Evolutionary conservation across 345 rosid species (phyloP).

Genomic region (Hibiscus syriacus): DNA sequence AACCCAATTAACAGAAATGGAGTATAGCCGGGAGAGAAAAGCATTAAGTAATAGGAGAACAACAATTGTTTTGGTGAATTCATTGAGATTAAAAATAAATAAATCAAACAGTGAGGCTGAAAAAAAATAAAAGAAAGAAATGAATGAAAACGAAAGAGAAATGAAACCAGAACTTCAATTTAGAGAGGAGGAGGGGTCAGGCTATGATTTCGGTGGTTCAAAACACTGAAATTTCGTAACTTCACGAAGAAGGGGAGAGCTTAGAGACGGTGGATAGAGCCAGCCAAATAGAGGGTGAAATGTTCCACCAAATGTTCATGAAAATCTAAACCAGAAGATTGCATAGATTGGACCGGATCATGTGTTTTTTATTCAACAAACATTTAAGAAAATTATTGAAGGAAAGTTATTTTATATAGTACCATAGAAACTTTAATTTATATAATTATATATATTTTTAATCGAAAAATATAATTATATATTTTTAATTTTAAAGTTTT

Average conservation of each 20-base stretch:
- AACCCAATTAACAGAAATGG: not conserved
- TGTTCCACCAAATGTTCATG: not conserved
- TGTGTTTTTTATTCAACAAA: too few species aligned
- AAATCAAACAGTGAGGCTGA: not conserved
- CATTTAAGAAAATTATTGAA: too few species aligned
- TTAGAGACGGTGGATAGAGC: not conserved
- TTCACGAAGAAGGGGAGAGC: not conserved
- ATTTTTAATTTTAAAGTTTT: too few species aligned
- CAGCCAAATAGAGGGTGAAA: constrained; percentile 4
- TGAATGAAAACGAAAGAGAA: not conserved
- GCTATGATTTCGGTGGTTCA: constrained; percentile 46
- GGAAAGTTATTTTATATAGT: too few species aligned
- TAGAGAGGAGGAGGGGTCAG: constrained; percentile 22
- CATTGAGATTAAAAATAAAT: not conserved
- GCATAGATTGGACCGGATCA: too few species aligned
- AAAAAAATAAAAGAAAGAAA: not conserved
- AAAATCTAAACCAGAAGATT: not conserved
- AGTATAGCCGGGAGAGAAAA: constrained; percentile 17
- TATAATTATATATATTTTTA: too few species aligned
- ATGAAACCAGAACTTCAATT: constrained; percentile 3
- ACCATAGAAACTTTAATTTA: too few species aligned
- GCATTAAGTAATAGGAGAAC: not conserved
- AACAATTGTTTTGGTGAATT: constrained; percentile 1
- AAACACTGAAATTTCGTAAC: constrained; percentile 18
- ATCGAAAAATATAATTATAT: too few species aligned